Evolutionary conservation across 169 alveolate genomes (phyloP), one percentile per base, ranked within the genome.

Genomic region (Eimeria zaria): DNA sequence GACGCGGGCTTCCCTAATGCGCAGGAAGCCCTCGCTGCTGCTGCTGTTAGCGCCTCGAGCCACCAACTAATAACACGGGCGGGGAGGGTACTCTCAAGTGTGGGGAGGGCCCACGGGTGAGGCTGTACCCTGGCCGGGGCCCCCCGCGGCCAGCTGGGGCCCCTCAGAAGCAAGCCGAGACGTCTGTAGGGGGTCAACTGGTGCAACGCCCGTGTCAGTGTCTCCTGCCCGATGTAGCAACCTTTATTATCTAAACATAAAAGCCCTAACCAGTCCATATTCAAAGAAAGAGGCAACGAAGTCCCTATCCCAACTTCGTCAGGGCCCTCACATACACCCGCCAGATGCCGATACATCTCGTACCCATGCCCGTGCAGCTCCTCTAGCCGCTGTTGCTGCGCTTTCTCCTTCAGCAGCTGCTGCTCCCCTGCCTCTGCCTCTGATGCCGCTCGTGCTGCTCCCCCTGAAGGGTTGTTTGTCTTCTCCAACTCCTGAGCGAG

Each of bases 211-310:
- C 96, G 67, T 1, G 96, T 91, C 4, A 91, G 91, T 30, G 62
- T 67, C 44, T 91, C 96, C 69, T 91, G 96, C 53, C 96, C 96
- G 16, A 91, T 39, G 44, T 71, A 91, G 84, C 96, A 91, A 4
- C 96, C 96, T 62, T 91, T 91, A 53, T 91, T 91, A 2, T 73
- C 39, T 27, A 67, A 41, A 85, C 64, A 64, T 55, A 74, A 9
- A 46, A 41, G 44, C 76, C 33, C 90, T 89, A 71, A 64, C 78
- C 74, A 58, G 84, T 91, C 96, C 83, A 76, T 16, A 60, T 91
- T 91, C 53, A 91, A 4, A 30, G 39, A 36, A 20, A 33, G 48
- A 39, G 87, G 96, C 33, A 91, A 44, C 8, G 18, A 55, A 0
- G 14, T 53, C 2, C 93, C 93, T 44, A 60, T 48, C 8, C 93